These are phyloP conservation scores for Penicillium rolfsii DNA, from an alignment of 2,329 filamentous ascomycete species.

Conservation along the genomic window DNA sequence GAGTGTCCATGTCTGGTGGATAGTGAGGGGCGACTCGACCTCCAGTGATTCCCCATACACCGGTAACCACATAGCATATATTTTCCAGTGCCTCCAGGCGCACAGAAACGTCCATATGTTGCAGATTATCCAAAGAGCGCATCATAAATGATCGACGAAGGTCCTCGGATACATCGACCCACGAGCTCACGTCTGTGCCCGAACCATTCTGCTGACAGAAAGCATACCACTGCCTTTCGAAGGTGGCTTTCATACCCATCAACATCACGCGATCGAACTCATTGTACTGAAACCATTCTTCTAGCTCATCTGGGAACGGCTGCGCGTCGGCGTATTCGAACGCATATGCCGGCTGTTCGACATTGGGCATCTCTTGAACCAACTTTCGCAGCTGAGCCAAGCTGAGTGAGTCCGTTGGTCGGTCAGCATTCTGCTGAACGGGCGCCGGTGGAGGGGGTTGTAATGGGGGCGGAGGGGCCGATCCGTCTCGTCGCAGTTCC, in stretches of 20 bases:
- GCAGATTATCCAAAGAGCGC: slow-evolving; percentile 42
- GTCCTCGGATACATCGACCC: slow-evolving; percentile 67
- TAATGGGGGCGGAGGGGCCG: slow-evolving; percentile 47
- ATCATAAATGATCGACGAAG: slow-evolving; percentile 48
- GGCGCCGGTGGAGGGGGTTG: slow-evolving; percentile 53
- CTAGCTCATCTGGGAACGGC: slow-evolving; percentile 81
- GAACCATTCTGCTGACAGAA: slow-evolving; percentile 46
- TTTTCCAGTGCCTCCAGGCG: slow-evolving; percentile 52
- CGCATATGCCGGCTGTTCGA: slow-evolving; percentile 76
- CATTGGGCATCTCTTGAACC: slow-evolving; percentile 71
- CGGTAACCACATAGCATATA: slow-evolving; percentile 62
- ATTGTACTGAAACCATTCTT: slow-evolving; percentile 97
- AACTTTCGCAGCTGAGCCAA: slow-evolving; percentile 73
- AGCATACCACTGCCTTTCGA: slow-evolving; percentile 73
- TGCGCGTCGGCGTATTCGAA: slow-evolving; percentile 78
- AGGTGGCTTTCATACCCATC: slow-evolving; percentile 73
- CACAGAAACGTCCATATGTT: slow-evolving; percentile 43
- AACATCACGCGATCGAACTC: slow-evolving; percentile 82
- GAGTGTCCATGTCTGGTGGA: slow-evolving; percentile 36
- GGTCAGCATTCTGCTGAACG: slow-evolving; percentile 41
- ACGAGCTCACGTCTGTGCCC: slow-evolving; percentile 55
- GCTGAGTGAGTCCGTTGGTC: slow-evolving; percentile 69
- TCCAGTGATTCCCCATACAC: slow-evolving; percentile 71
- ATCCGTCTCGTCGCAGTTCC: slow-evolving; percentile 42
- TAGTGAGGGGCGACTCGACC: slow-evolving; percentile 46